Evolutionary conservation across 768 basidiomycete species (phyloP).

Genomic region (Megacollybia marginata): DNA sequence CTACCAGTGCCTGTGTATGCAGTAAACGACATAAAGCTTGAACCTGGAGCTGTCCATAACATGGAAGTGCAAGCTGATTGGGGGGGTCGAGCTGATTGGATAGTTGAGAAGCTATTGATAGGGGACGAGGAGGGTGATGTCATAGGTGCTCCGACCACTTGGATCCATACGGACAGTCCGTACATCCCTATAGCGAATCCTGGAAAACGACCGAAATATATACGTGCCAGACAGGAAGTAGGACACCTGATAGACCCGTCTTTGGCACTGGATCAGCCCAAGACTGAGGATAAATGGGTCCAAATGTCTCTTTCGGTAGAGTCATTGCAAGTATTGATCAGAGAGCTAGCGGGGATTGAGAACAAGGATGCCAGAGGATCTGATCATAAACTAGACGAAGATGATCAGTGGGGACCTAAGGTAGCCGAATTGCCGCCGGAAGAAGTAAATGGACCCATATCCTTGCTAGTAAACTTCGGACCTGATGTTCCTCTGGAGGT

Average conservation of each 20-base stretch:
- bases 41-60: neutral
- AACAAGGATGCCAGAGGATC: neutral
- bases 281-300: neutral
- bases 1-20: constrained; percentile 3
- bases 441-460: constrained; percentile 1
- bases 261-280: constrained; percentile 2
- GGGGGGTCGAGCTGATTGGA: constrained; percentile 5
- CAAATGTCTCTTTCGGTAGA: constrained; percentile 1
- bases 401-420: constrained; percentile 15
- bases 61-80: constrained; percentile 3
- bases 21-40: neutral
- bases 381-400: constrained; percentile 1
- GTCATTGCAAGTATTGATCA: neutral
- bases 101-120: constrained; percentile 10
- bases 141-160: constrained; percentile 9
- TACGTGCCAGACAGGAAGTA: constrained; percentile 7
- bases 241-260: constrained; percentile 5
- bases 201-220: constrained; percentile 1
- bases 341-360: neutral
- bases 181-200: constrained; percentile 11
- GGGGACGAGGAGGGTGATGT: constrained; percentile 4
- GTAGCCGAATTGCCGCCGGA: constrained; percentile 13
- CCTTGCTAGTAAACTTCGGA: constrained; percentile 9
- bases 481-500: constrained; percentile 9
- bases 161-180: constrained; percentile 4